These are phyloP conservation scores for Alternaria conjuncta DNA, from an alignment of 2,329 filamentous ascomycete species.

Conservation along the genomic window DNA sequence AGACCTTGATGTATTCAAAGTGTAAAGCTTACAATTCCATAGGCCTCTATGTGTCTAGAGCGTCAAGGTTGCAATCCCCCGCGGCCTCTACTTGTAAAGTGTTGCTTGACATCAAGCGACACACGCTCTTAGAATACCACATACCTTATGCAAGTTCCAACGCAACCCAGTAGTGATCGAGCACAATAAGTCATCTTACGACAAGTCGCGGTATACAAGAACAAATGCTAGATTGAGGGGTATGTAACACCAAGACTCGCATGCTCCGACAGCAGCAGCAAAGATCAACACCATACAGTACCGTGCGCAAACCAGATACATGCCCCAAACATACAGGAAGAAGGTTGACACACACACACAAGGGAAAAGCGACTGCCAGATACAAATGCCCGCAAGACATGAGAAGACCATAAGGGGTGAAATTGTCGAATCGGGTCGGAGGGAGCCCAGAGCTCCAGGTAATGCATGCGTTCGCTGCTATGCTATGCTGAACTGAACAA, in stretches of 20 bases:
- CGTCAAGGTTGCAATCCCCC: too few species aligned
- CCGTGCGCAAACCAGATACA: neutral
- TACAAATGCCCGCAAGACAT: neutral
- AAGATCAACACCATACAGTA: neutral
- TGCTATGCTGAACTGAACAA: neutral
- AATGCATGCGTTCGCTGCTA: neutral
- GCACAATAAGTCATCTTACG: neutral
- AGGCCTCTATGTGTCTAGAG: too few species aligned
- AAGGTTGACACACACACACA: neutral
- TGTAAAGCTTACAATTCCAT: too few species aligned
- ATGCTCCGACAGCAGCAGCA: neutral
- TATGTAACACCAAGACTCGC: constrained; percentile 8
- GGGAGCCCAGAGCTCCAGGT: neutral
- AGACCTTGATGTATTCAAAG: too few species aligned
- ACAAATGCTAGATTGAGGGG: constrained; percentile 9
- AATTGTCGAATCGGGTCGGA: neutral
- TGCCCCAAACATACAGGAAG: neutral
- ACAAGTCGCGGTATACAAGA: neutral
- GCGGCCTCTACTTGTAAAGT: too few species aligned
- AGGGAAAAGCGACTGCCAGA: neutral
- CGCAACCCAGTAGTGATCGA: too few species aligned
- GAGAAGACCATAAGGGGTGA: neutral
- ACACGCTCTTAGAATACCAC: too few species aligned
- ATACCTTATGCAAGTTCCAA: too few species aligned
- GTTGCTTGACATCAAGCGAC: too few species aligned